Evolutionary conservation across 2,329 filamentous ascomycete species (phyloP).

Genomic region (Laburnicola sp.): DNA sequence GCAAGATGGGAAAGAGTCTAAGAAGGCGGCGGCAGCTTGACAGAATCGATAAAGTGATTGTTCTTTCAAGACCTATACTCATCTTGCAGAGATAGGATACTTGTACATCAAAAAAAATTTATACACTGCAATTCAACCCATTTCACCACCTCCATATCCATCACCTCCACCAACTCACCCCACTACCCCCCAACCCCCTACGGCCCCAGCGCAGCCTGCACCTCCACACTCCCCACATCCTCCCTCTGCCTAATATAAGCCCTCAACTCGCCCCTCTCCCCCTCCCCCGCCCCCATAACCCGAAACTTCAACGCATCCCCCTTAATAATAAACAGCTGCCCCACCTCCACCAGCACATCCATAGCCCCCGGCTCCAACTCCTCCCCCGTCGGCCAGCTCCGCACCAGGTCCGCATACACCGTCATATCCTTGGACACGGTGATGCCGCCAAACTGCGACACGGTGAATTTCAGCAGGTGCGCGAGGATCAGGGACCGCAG

Average conservation of each 20-base stretch:
- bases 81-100: no score
- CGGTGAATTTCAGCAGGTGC: conserved; percentile 91
- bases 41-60: no score
- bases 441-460: conserved; percentile 89
- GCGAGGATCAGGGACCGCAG: conserved; percentile 80
- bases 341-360: conserved; percentile 89
- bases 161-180: no score
- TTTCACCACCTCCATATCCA: no score
- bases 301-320: conserved; percentile 56
- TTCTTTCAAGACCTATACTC: no score
- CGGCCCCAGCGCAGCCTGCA: conserved; percentile 75
- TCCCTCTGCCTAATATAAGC: conserved; percentile 84
- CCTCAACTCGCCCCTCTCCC: conserved; percentile 64
- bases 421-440: conserved; percentile 97
- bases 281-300: conserved; percentile 50
- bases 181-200: conserved; percentile 21
- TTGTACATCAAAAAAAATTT: no score
- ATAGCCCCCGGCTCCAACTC: conserved; percentile 60
- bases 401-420: conserved; percentile 84
- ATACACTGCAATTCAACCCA: no score
- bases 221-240: conserved; percentile 76
- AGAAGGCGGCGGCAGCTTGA: no score
- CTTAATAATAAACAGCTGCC: conserved; percentile 92
- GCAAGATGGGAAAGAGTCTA: no score
- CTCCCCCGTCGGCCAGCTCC: conserved; percentile 72